These are phyloP conservation scores for Ceratobasidium sp. DNA, from an alignment of 1,284 basidiomycete genomes.

Conservation along the genomic window DNA sequence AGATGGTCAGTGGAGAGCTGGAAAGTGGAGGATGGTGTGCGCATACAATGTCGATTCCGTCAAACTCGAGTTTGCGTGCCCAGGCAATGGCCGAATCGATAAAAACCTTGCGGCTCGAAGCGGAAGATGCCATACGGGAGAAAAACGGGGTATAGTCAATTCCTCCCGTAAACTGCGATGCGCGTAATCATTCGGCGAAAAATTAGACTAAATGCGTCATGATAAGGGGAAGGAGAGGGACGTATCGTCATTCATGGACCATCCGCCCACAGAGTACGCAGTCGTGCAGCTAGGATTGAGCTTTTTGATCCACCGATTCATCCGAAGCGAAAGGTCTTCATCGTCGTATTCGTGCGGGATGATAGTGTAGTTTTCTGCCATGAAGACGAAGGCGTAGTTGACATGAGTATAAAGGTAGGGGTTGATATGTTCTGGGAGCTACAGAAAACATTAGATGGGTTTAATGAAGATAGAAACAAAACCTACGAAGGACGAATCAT, in stretches of 20 bases:
- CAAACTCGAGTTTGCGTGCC: slow-evolving; percentile 18
- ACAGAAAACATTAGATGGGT: not conserved
- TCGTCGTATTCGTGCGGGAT: slow-evolving; percentile 18
- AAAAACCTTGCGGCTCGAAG: slow-evolving; percentile 2
- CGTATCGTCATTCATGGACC: slow-evolving; percentile 35
- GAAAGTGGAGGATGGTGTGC: not conserved
- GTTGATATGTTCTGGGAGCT: slow-evolving; percentile 32
- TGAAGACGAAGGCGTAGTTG: slow-evolving; percentile 38
- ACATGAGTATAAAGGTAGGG: slow-evolving; percentile 31
- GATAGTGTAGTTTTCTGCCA: slow-evolving; percentile 25
- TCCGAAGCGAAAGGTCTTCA: slow-evolving; percentile 20
- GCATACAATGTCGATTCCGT: slow-evolving; percentile 24
- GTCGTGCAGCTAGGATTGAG: slow-evolving; percentile 32
- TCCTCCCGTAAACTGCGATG: slow-evolving; percentile 14
- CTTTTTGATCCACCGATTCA: slow-evolving; percentile 18
- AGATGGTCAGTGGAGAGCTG: not conserved
- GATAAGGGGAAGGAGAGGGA: not conserved
- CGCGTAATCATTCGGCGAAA: not conserved
- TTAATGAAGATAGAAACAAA: not conserved
- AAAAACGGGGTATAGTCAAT: slow-evolving; percentile 10
- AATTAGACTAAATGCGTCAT: too few relatives aligned
- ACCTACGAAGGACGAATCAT: slow-evolving; percentile 12
- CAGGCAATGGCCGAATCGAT: slow-evolving; percentile 2
- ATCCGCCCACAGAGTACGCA: slow-evolving; percentile 25
- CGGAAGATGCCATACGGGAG: not conserved